These are phyloP conservation scores for Mortierella sp. DNA, from an alignment of 371 early-diverging fungal genomes.

Conservation along the genomic window DNA sequence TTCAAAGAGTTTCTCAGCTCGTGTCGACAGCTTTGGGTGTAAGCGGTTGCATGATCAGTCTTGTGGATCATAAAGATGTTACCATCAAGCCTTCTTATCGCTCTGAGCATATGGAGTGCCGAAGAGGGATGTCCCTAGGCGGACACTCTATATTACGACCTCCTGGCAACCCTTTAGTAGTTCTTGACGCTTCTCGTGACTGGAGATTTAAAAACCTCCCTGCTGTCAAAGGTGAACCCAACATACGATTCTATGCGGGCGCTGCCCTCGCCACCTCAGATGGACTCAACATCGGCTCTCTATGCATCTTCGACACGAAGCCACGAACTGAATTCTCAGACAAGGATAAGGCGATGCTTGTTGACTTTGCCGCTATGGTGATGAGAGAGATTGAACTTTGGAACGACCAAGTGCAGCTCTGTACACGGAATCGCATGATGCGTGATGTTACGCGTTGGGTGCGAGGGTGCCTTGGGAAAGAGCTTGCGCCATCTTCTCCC, in stretches of 20 bases:
- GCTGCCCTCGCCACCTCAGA: constrained; percentile 50
- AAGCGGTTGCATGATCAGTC: constrained; percentile 37
- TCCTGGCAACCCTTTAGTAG: constrained; percentile 44
- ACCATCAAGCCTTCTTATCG: constrained; percentile 43
- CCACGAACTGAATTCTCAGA: constrained; percentile 44
- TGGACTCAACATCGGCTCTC: constrained; percentile 50
- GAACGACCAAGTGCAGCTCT: constrained; percentile 53
- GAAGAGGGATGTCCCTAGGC: constrained; percentile 40
- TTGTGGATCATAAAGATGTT: constrained; percentile 37
- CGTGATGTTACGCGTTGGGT: constrained; percentile 48
- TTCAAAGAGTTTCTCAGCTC: constrained; percentile 53
- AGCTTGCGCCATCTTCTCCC: not conserved
- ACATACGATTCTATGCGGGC: constrained; percentile 56
- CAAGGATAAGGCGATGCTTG: constrained; percentile 25
- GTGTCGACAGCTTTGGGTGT: constrained; percentile 42
- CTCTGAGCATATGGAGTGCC: constrained; percentile 17
- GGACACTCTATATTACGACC: constrained; percentile 48
- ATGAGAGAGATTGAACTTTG: constrained; percentile 58
- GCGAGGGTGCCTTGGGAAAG: constrained; percentile 30
- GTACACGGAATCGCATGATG: constrained; percentile 52
- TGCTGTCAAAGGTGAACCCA: constrained; percentile 21
- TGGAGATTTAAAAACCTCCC: constrained; percentile 56
- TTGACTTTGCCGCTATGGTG: constrained; percentile 53
- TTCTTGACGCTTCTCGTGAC: constrained; percentile 49
- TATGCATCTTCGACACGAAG: constrained; percentile 47